phyloP scores from a whole-genome alignment of 2,329 filamentous ascomycete species.

The Nigrograna mackinnonii region DNA sequence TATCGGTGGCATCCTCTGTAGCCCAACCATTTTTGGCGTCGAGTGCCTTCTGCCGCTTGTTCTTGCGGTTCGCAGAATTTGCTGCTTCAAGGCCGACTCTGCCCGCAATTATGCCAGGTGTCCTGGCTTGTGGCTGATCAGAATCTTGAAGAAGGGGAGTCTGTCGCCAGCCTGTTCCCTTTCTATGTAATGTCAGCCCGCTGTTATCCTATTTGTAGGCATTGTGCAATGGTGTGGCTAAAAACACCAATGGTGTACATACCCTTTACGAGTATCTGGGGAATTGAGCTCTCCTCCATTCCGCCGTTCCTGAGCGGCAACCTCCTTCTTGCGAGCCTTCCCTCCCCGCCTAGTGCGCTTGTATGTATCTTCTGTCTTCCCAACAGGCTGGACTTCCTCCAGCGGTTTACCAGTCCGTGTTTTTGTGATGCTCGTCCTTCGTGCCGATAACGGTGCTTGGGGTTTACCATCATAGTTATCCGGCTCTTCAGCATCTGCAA shows the following conservation, averaged over 20 bases:
- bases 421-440: conserved; percentile 43
- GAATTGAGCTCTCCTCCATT: conserved; percentile 31
- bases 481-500: conserved; percentile 42
- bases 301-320: conserved; percentile 44
- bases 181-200: conserved; percentile 33
- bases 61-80: conserved; percentile 43
- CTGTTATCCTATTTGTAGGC: no score
- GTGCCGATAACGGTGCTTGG: conserved; percentile 18
- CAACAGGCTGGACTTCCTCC: conserved; percentile 30
- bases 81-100: conserved; percentile 40
- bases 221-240: no score
- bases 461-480: conserved; percentile 39
- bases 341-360: conserved; percentile 51
- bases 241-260: no score
- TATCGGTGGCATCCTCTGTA: conserved; percentile 93
- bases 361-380: conserved; percentile 40
- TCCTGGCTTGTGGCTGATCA: conserved; percentile 43
- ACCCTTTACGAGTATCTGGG: conserved; percentile 36
- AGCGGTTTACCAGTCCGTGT: conserved; percentile 45
- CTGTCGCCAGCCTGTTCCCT: conserved; percentile 69
- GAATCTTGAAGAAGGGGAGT: conserved; percentile 68
- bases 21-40: conserved; percentile 83
- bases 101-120: conserved; percentile 42
- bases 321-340: conserved; percentile 50
- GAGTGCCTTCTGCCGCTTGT: conserved; percentile 52